These are phyloP conservation scores for Apiospora rasikravindrae DNA, from an alignment of 2,329 filamentous ascomycete species.

Conservation along the genomic window DNA sequence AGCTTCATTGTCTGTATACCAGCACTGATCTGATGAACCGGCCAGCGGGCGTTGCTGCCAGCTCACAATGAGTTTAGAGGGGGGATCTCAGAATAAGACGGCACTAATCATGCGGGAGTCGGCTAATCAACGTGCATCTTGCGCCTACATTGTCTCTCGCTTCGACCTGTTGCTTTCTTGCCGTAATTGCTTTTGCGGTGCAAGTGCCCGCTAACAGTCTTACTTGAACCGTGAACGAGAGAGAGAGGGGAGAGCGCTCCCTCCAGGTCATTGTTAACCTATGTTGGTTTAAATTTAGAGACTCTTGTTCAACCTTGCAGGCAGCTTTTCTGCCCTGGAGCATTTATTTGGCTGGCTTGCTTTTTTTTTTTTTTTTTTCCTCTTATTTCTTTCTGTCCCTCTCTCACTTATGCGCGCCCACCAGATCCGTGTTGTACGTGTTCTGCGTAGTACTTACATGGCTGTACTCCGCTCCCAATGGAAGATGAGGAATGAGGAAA, in stretches of 20 bases:
- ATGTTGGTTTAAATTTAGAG: constrained; percentile 11
- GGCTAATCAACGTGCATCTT: constrained; percentile 17
- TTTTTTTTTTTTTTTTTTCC: neutral
- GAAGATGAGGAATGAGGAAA: neutral
- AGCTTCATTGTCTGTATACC: constrained; percentile 1
- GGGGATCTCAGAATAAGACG: constrained; percentile 5
- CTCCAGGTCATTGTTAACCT: constrained; percentile 3
- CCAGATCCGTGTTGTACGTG: neutral
- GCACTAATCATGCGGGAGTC: constrained; percentile 11
- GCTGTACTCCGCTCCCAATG: constrained; percentile 10
- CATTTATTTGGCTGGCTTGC: constrained; percentile 2
- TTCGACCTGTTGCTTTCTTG: constrained; percentile 11
- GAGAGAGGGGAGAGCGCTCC: neutral
- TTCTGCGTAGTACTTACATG: constrained; percentile 1
- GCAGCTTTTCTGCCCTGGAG: neutral
- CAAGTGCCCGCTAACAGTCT: constrained; percentile 18
- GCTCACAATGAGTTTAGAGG: neutral
- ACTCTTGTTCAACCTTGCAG: constrained; percentile 9
- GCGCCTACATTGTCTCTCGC: constrained; percentile 18
- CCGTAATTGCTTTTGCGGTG: constrained; percentile 16
- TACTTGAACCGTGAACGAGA: too few relatives aligned
- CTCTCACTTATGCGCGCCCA: neutral
- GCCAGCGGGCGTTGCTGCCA: neutral
- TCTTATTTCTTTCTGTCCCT: neutral
- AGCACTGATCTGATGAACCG: neutral